Percentiles rank a stretch among this genome's conserved stretches.
These are phyloP conservation scores for Fusarium nematophilum DNA, from an alignment of 2,329 filamentous ascomycete genomes.

Conservation along the genomic window DNA sequence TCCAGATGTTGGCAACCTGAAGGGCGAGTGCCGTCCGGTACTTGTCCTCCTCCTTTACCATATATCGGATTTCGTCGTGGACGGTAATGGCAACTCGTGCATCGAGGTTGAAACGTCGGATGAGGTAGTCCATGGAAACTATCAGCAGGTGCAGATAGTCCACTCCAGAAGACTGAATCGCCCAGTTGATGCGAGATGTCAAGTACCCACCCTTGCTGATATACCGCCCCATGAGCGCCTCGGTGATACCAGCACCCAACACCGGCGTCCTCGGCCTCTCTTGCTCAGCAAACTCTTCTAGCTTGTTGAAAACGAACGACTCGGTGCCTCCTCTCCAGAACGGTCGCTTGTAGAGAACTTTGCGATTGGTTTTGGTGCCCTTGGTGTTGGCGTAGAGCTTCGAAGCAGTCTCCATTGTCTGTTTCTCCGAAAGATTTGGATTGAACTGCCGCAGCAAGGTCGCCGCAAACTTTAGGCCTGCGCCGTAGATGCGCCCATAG, in stretches of 20 bases:
- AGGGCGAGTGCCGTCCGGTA: constrained; percentile 93
- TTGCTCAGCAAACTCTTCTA: constrained; percentile 98
- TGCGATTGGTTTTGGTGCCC: constrained; percentile 84
- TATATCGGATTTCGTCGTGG: constrained; percentile 96
- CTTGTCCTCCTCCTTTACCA: constrained; percentile 85
- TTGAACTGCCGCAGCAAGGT: constrained; percentile 95
- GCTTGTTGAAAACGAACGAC: constrained; percentile 97
- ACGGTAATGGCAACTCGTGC: constrained; percentile 93
- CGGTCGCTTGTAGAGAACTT: constrained; percentile 74
- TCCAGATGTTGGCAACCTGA: constrained; percentile 96
- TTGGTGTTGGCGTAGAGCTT: constrained; percentile 92
- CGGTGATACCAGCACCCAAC: constrained; percentile 93
- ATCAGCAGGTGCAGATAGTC: constrained; percentile 97
- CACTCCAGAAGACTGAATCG: constrained; percentile 96
- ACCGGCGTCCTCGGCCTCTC: constrained; percentile 91
- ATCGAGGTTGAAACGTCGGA: constrained; percentile 83
- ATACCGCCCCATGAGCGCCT: constrained; percentile 89
- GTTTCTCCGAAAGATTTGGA: constrained; percentile 79
- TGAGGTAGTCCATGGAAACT: constrained; percentile 93
- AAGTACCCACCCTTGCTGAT: constrained; percentile 92
- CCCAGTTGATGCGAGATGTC: constrained; percentile 98
- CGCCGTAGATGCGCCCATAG: constrained; percentile 98
- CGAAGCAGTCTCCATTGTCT: constrained; percentile 80
- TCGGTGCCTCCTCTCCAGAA: constrained; percentile 99
- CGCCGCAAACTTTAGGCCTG: constrained; percentile 91